Evolutionary conservation across 108 stramenopile genomes (phyloP).

Genomic region (Conticribra guillardii): DNA sequence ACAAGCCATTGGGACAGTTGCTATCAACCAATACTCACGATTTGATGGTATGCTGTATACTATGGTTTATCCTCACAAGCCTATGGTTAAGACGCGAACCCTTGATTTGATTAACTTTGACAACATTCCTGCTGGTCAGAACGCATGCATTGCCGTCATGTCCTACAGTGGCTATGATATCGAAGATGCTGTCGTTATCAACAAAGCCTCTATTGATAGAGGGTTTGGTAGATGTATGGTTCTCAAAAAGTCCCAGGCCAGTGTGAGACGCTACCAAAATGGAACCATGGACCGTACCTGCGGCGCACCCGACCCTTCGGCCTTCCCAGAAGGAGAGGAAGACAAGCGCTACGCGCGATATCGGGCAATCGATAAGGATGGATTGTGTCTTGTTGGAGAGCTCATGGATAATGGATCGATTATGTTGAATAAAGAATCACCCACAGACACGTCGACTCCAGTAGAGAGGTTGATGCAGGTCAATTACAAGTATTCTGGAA

Average conservation of each 20-base stretch:
- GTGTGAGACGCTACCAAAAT: slow-evolving; percentile 93
- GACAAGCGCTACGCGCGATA: slow-evolving; percentile 87
- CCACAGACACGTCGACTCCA: slow-evolving; percentile 63
- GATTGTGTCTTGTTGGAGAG: slow-evolving; percentile 92
- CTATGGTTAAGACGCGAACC: slow-evolving; percentile 95
- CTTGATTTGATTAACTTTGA: slow-evolving; percentile 97
- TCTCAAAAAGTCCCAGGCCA: slow-evolving; percentile 82
- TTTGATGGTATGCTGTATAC: slow-evolving; percentile 97
- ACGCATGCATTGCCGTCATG: slow-evolving; percentile 98
- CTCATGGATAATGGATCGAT: slow-evolving; percentile 80
- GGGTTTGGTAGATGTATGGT: slow-evolving; percentile 98
- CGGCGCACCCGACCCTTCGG: slow-evolving; percentile 73
- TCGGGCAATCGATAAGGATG: slow-evolving; percentile 90
- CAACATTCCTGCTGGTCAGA: slow-evolving; percentile 97
- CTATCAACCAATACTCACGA: slow-evolving; percentile 95
- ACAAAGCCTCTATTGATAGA: slow-evolving; percentile 97
- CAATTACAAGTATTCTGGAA: slow-evolving; percentile 76
- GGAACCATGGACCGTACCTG: slow-evolving; percentile 89
- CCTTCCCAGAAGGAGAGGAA: slow-evolving; percentile 74
- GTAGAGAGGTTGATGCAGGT: slow-evolving; percentile 54
- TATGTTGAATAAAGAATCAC: slow-evolving; percentile 94
- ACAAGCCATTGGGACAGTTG: slow-evolving; percentile 98
- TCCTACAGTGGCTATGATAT: slow-evolving; percentile 99
- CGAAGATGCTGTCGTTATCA: slow-evolving; percentile 98
- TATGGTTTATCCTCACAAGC: slow-evolving; percentile 98